Base-by-base conservation (phyloP, 1,284 basidiomycete species). In the Irpex lacteus region DNA sequence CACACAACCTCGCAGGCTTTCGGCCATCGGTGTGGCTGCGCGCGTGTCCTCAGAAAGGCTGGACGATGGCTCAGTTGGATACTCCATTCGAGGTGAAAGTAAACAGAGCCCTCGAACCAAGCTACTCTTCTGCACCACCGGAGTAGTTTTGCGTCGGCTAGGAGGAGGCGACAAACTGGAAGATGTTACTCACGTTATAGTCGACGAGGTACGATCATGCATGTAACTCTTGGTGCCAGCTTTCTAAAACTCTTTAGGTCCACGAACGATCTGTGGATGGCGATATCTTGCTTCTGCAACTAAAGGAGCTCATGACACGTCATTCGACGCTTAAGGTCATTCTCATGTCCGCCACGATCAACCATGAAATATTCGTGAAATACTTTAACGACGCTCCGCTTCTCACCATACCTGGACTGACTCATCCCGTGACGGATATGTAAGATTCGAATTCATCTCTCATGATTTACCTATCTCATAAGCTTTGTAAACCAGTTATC, bases 181-280 rank as follows among this genome's bases (percentile, higher is more conserved):
- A 32, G 83, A 86, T 57, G 84, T 96, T 58, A 91, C 91, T 5
- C 96, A 98, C 77, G 83, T 98, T 37, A 81, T 98, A 55, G 93
- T 98, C 11, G 96, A 98, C 71, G 96, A 98, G 82, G 94, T 92
- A 66, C 49, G 73, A 36, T 50, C 11, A n/a, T 37, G 3, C 54
- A 57, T 37, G 18, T 59, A 57, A 52, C 60, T 38, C 21, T 60
- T 7, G 26, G 15, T 49, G 21, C 3, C 1, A 3, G 19, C 18
- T 21, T 58, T 54, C 36, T 65, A 26, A 63, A 54, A 44, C 21
- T 58, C 59, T n/a, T 26, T 37, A 92, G 89, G 93, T 95, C 37
- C 95, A 97, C 73, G 95, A 97, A 78, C 86, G 95, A 60, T 94
- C 93, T 13, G 86, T 96, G 8, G 95, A 98, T 70, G 89, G 92